Evolutionary conservation across 495 filamentous ascomycete species (phyloP), one percentile per base, ranked within the genome.

Genomic region (Tuber indicum): DNA sequence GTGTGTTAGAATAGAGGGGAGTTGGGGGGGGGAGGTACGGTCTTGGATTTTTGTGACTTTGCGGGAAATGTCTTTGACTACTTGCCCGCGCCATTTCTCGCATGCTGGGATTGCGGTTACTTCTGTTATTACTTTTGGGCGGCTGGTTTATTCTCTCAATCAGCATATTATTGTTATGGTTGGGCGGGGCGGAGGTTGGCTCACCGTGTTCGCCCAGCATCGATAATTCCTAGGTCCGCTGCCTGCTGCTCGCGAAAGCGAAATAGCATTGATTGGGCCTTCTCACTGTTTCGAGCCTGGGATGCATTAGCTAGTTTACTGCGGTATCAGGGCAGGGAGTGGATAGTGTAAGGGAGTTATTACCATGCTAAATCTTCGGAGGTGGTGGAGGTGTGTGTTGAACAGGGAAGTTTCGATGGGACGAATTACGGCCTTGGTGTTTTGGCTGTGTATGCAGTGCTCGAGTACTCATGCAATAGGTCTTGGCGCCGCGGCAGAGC

Each of bases 221-320:
- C 94, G 86, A 98, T 93, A 81, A 98, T 98, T 83, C 96, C 96
- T 49, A 97, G 87, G 84, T 97, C 94, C 75, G 95, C 94, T 74
- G 96, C 96, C 87, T 98, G 96, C 82, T 94, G 91, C 83, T 97
- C 96, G 85, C 96, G 93, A 89, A 99, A 99, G 88, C 96, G 96
- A 87, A 97, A 99, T 85, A 99, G 96, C 96, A 99, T 99, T 39
- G 95, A 98, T 86, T 99, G 96, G 76, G 96, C 96, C 87, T 98
- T 98, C 89, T 98, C 95, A 44, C 92, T 93, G 85, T 99, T 99
- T 21, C 81, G 78, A 36, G 81, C 81, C 81, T 81, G 66, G 21
- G 66, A 16, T 36, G 58, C 26, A 66, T 36, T 36, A 3, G 26
- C 32, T 36, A 66, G 58, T 19, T 32, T 62, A 62, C 32, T 36